Percentiles rank a stretch among this genome's conserved stretches.
Conservation (phyloP, 352 stramenopile genomes). For the Thalassiosira mediterranea region DNA sequence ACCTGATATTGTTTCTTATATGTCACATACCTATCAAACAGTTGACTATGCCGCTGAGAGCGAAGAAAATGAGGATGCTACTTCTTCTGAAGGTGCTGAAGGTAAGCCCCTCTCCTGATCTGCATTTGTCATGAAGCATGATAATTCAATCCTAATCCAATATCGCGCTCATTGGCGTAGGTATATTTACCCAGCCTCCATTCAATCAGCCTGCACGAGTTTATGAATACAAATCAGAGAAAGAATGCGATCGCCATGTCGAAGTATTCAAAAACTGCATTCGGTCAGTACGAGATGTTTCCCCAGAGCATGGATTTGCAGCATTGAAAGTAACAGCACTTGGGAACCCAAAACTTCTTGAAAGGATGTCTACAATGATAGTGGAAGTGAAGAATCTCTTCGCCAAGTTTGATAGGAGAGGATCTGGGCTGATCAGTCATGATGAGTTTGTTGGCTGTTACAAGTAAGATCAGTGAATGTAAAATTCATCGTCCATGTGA, state of each 20-base stretch:
- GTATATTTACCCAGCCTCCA: conserved; percentile 34
- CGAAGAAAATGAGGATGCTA: conserved; percentile 34
- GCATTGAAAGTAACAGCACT: conserved; percentile 97
- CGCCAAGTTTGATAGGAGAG: conserved; percentile 88
- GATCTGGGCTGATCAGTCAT: conserved; percentile 69
- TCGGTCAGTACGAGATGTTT: conserved; percentile 69
- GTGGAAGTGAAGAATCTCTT: conserved; percentile 91
- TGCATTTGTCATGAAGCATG: no score
- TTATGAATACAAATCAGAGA: conserved; percentile 96
- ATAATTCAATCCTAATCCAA: no score
- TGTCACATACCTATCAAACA: no score
- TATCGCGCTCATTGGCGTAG: no score
- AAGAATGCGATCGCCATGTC: conserved; percentile 91
- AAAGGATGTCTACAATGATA: conserved; percentile 93
- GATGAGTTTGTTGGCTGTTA: conserved; percentile 83
- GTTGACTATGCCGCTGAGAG: conserved; percentile 97
- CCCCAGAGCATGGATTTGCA: conserved; percentile 89
- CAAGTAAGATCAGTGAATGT: no score
- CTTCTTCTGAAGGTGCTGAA: conserved; percentile 1
- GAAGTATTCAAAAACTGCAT: conserved; percentile 87
- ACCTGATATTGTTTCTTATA: no score
- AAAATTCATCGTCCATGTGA: no score
- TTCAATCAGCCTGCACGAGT: conserved; percentile 83
- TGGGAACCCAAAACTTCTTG: conserved; percentile 93
- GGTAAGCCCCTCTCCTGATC: no score